phyloP scores from a whole-genome alignment of 805 yeast species.

The Maudiozyma bulderi region DNA sequence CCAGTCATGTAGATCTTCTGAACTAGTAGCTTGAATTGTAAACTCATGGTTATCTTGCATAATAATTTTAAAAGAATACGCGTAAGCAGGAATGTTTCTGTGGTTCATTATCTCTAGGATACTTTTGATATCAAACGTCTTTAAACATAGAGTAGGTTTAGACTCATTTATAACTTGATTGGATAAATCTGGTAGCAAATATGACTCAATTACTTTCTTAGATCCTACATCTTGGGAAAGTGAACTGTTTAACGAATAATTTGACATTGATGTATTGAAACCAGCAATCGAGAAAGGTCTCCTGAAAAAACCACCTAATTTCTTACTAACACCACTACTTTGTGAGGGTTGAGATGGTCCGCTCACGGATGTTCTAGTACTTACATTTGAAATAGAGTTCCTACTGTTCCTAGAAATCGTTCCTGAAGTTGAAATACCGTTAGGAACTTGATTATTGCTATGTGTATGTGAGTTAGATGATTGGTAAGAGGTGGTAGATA shows the following conservation, averaged over 20 bases:
- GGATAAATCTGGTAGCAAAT: constrained; percentile 51
- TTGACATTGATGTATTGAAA: constrained; percentile 24
- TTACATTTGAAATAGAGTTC: constrained; percentile 14
- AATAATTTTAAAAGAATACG: constrained; percentile 32
- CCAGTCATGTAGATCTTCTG: constrained; percentile 68
- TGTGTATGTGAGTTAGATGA: background rate
- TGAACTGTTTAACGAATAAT: constrained; percentile 17
- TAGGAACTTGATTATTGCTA: background rate
- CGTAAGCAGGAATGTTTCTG: constrained; percentile 14
- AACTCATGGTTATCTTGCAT: constrained; percentile 43
- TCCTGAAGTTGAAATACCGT: constrained; percentile 3
- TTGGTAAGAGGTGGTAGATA: constrained; percentile 7
- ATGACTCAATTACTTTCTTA: constrained; percentile 32
- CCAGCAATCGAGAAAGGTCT: constrained; percentile 53
- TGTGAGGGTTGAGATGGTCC: constrained; percentile 12
- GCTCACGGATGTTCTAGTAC: constrained; percentile 15
- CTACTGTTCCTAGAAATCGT: constrained; percentile 14
- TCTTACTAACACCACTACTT: constrained; percentile 30
- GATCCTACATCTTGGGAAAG: constrained; percentile 33
- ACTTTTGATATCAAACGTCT: constrained; percentile 36
- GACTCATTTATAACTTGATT: constrained; percentile 31
- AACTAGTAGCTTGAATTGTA: constrained; percentile 57
- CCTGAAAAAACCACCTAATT: constrained; percentile 51
- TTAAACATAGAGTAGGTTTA: constrained; percentile 42
- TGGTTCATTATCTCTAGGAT: constrained; percentile 31